Base-by-base conservation (phyloP, 768 basidiomycete genomes). In the Sutorius australiensis region DNA sequence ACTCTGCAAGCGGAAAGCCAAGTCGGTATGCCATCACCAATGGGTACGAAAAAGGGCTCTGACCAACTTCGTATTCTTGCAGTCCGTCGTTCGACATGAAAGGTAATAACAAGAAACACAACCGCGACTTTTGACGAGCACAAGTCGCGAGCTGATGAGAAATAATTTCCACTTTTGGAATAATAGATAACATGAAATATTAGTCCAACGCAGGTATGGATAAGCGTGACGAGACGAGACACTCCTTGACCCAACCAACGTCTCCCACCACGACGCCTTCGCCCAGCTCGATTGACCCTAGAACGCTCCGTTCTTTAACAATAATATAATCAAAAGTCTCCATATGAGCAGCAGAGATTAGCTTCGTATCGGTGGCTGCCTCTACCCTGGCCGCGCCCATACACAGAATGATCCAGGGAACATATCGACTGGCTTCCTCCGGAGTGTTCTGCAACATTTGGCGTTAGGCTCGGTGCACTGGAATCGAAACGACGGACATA, bases 381-480 rank as follows among this genome's bases (percentile, higher is more conserved):
- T 91, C 87, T 42, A 95, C 85, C 12, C 70, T 73, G 7, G 72
- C 69, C 0, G 92, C 89, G 1, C 92, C 91, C 83, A 94, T 89
- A 30, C 81, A 80, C 39, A 90, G 67, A 33, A 92, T 78, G 55
- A 94, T 87, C 46, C 80, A 81, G 21, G 78, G 81, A 57, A 82
- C 79, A 42, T 64, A 73, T 59, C 75, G 76, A 53, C 72, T 75
- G 9, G 73, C 73, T 54, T 74, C 73, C 17, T 70, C 70, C 2
- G 55, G 16, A 8, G 34, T 12, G 46, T 51, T 63, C 71, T 74
- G 50, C 42, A 27, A 39, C 21, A 28, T 16, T 19, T 34, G 41
- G 19, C 16, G 24, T 63, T 44, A 50, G 39, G 19, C 17, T 13
- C 19, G n/a, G 9, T 12, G 24, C n/a, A 28, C 13, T 13, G 9